Evolutionary conservation across 2,329 filamentous ascomycete species (phyloP).

Genomic region (Geosmithia flava): DNA sequence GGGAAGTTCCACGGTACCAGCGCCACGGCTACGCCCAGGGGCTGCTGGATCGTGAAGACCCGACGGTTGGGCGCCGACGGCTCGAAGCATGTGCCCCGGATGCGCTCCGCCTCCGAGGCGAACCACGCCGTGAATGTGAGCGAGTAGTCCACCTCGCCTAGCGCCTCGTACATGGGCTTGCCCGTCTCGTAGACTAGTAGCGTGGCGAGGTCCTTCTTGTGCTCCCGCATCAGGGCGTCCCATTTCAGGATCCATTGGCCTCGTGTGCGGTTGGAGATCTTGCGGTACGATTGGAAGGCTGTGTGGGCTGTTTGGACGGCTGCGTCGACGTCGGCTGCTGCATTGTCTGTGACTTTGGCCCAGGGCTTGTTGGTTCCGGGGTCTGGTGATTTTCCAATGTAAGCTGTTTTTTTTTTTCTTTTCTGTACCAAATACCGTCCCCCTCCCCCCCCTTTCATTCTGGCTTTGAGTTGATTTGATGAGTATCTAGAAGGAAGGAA

Average conservation of each 20-base stretch:
- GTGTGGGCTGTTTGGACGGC: conserved; percentile 21
- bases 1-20: conserved; percentile 46
- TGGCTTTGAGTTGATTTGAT: background rate
- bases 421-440: background rate
- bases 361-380: conserved; percentile 37
- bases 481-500: too few species aligned
- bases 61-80: conserved; percentile 50
- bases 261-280: conserved; percentile 20
- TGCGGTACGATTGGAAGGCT: conserved; percentile 24
- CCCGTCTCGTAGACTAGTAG: conserved; percentile 38
- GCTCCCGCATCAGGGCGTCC: conserved; percentile 20
- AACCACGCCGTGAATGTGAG: conserved; percentile 44
- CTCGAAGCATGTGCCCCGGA: conserved; percentile 45
- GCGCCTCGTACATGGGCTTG: conserved; percentile 41
- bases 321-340: conserved; percentile 22
- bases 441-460: too few species aligned
- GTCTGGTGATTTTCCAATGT: conserved; percentile 15
- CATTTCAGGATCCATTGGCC: conserved; percentile 27
- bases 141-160: conserved; percentile 43
- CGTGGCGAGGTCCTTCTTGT: conserved; percentile 22
- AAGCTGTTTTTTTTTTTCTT: background rate
- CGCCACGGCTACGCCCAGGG: conserved; percentile 19
- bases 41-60: conserved; percentile 55
- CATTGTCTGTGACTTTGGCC: conserved; percentile 35
- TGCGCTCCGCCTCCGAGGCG: conserved; percentile 33